Conservation (phyloP, 108 stramenopile genomes). For the Asterionellopsis glacialis region DNA sequence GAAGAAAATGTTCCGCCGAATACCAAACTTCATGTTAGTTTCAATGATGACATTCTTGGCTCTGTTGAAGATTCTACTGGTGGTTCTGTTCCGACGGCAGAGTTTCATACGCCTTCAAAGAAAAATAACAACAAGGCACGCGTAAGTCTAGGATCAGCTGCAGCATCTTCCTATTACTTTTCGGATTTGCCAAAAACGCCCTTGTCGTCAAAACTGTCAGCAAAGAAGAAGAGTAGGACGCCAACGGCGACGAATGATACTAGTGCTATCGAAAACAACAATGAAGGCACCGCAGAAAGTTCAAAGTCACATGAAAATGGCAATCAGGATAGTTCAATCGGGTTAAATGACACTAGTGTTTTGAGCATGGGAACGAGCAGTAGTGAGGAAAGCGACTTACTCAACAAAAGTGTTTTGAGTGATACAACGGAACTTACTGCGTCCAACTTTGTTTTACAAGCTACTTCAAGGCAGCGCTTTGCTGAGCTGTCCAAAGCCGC, state of each 20-base stretch:
- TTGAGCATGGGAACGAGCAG: slow-evolving; percentile 20
- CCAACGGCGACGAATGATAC: background rate
- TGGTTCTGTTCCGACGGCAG: too few relatives aligned
- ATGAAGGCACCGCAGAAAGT: background rate
- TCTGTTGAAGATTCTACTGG: too few relatives aligned
- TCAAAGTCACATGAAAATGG: background rate
- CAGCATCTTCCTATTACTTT: slow-evolving; percentile 40
- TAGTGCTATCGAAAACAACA: background rate
- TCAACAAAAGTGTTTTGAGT: slow-evolving; percentile 55
- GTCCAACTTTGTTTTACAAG: slow-evolving; percentile 57
- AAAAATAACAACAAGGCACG: slow-evolving; percentile 11
- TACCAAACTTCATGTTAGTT: too few relatives aligned
- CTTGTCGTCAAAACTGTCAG: slow-evolving; percentile 9
- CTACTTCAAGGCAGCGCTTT: slow-evolving; percentile 26
- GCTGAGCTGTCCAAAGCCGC: background rate
- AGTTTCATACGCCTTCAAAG: too few relatives aligned
- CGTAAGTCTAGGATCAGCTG: slow-evolving; percentile 32
- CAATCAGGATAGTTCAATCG: background rate
- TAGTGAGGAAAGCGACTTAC: slow-evolving; percentile 23
- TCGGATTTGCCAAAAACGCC: slow-evolving; percentile 36
- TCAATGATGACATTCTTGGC: too few relatives aligned
- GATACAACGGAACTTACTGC: slow-evolving; percentile 81
- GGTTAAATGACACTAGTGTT: slow-evolving; percentile 25
- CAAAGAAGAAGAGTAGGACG: background rate
- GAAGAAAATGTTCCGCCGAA: too few relatives aligned